Conservation (phyloP, 495 filamentous ascomycete genomes). For the Talaromyces ruber region DNA sequence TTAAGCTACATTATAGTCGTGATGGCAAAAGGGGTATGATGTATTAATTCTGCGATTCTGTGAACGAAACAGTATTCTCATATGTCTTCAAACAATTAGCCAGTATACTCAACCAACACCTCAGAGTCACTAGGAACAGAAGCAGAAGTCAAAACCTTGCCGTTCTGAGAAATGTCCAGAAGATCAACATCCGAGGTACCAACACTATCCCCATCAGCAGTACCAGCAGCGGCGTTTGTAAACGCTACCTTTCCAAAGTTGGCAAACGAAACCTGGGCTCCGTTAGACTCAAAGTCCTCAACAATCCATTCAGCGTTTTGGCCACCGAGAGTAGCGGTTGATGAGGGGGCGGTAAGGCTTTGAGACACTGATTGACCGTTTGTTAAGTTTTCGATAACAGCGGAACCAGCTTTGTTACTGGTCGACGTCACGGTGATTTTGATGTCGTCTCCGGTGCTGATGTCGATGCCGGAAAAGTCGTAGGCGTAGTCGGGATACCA, state of each 20-base stretch:
- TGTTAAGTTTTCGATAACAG: constrained; percentile 45
- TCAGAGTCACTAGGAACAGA: constrained; percentile 27
- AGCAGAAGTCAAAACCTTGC: constrained; percentile 38
- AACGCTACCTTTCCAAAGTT: constrained; percentile 46
- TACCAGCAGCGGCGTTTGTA: constrained; percentile 30
- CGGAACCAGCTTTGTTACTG: constrained; percentile 39
- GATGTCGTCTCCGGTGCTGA: constrained; percentile 48
- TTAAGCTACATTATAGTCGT: background rate
- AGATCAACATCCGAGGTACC: constrained; percentile 35
- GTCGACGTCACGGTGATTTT: constrained; percentile 42
- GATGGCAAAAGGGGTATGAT: background rate
- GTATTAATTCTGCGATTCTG: background rate
- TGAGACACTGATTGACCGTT: constrained; percentile 46
- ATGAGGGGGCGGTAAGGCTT: constrained; percentile 28
- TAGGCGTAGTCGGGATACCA: constrained; percentile 53
- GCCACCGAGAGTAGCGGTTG: constrained; percentile 26
- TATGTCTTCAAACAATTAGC: background rate
- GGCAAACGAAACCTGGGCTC: constrained; percentile 39
- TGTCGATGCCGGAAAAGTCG: constrained; percentile 41
- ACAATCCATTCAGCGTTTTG: constrained; percentile 60
- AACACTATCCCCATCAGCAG: constrained; percentile 10
- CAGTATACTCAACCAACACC: constrained; percentile 22
- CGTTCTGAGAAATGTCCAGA: constrained; percentile 44
- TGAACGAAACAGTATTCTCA: background rate
- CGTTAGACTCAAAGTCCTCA: constrained; percentile 48